Percentiles rank a stretch among this genome's conserved stretches.
These are phyloP conservation scores for Circinella umbellata DNA, from an alignment of 371 early-diverging fungal species.

Conservation along the genomic window DNA sequence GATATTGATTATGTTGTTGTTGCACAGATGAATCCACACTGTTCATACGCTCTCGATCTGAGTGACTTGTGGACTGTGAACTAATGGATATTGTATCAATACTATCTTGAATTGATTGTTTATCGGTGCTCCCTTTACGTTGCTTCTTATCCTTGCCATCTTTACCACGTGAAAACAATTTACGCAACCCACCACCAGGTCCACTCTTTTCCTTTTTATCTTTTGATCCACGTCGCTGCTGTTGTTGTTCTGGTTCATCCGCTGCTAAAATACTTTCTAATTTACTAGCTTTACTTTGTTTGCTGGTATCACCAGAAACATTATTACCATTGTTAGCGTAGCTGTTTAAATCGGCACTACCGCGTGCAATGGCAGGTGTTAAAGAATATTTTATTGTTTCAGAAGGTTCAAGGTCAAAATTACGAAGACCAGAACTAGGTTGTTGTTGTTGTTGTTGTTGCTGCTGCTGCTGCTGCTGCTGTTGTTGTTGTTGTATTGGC, in stretches of 20 bases:
- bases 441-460: constrained; percentile 15
- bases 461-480: constrained; percentile 13
- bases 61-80: constrained; percentile 42
- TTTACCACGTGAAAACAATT: constrained; percentile 46
- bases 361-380: constrained; percentile 50
- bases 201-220: constrained; percentile 36
- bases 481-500: constrained; percentile 10
- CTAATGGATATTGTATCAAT: constrained; percentile 43
- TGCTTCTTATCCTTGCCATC: constrained; percentile 30
- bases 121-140: constrained; percentile 26
- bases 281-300: constrained; percentile 28
- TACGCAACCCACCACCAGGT: constrained; percentile 33
- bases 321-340: constrained; percentile 8
- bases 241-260: constrained; percentile 3
- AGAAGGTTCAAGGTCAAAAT: constrained; percentile 29
- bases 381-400: constrained; percentile 56
- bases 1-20: constrained; percentile 18
- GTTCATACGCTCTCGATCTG: constrained; percentile 32
- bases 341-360: constrained; percentile 20
- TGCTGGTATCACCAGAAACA: neutral
- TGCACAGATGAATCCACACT: constrained; percentile 32
- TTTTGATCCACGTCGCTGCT: constrained; percentile 17
- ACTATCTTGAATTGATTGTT: constrained; percentile 21
- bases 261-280: constrained; percentile 28
- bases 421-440: constrained; percentile 6